Percentiles rank a stretch among this genome's conserved stretches.
These are phyloP conservation scores for Pleurotus cornucopiae DNA, from an alignment of 768 basidiomycete species.

Conservation along the genomic window DNA sequence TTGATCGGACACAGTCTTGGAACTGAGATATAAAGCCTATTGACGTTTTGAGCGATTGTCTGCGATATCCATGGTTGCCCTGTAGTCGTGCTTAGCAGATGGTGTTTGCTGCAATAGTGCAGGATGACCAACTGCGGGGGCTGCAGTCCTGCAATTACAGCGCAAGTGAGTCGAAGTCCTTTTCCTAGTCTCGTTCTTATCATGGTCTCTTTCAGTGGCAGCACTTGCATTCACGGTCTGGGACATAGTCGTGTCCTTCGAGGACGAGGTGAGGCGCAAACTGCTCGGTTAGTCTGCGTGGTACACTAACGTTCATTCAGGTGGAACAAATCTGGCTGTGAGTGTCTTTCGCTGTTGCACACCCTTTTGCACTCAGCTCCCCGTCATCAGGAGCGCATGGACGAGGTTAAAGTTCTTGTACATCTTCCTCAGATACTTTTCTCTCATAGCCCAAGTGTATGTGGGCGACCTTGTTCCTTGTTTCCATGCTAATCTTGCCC, in stretches of 20 bases:
- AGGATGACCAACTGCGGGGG: slow-evolving; percentile 12
- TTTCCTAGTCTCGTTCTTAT: not conserved
- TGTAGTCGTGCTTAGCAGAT: too few species aligned
- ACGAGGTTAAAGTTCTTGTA: slow-evolving; percentile 17
- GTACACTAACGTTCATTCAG: slow-evolving; percentile 6
- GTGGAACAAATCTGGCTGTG: slow-evolving; percentile 19
- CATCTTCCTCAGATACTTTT: slow-evolving; percentile 15
- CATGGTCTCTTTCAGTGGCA: slow-evolving; percentile 13
- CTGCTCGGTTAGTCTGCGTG: not conserved
- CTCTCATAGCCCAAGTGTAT: slow-evolving; percentile 15
- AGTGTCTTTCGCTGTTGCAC: not conserved
- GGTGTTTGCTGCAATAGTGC: not conserved
- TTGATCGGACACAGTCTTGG: not conserved
- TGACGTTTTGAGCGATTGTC: not conserved
- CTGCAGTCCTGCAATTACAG: slow-evolving; percentile 21
- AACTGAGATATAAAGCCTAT: not conserved
- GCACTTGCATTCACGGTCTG: slow-evolving; percentile 19
- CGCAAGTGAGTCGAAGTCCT: slow-evolving; percentile 13
- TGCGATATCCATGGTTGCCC: too few species aligned
- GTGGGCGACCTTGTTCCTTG: not conserved
- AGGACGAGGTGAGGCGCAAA: slow-evolving; percentile 15
- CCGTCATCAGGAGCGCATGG: slow-evolving; percentile 15
- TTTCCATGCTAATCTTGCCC: too few species aligned
- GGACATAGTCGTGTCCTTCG: slow-evolving; percentile 15
- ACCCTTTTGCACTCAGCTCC: not conserved